phyloP scores from a whole-genome alignment of 2,329 filamentous ascomycete species.

The Penicillium italicum region DNA sequence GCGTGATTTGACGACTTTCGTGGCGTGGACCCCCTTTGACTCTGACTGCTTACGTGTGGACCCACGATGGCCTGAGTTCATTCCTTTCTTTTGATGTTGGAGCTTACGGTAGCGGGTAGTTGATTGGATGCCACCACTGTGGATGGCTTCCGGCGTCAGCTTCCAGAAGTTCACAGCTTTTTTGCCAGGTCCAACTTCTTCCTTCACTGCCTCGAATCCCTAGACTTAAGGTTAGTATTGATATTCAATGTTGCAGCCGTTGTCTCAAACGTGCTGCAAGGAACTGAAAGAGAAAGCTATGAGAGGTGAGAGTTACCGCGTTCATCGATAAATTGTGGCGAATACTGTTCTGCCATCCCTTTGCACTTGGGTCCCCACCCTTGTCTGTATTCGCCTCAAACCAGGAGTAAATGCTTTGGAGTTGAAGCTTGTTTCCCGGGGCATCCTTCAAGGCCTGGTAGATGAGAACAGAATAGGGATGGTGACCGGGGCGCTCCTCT shows the following conservation, averaged over 20 bases:
- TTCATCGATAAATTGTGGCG: constrained; percentile 97
- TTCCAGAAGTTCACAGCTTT: constrained; percentile 73
- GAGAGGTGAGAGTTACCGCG: constrained; percentile 52
- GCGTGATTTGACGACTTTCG: constrained; percentile 35
- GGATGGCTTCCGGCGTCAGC: constrained; percentile 65
- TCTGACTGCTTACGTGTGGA: constrained; percentile 42
- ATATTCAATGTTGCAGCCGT: background rate
- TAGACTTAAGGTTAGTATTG: constrained; percentile 12
- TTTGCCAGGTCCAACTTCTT: constrained; percentile 45
- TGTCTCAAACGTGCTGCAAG: constrained; percentile 4
- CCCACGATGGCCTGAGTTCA: constrained; percentile 36
- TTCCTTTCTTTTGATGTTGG: constrained; percentile 37
- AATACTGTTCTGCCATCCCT: constrained; percentile 94
- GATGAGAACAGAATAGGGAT: constrained; percentile 80
- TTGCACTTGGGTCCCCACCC: constrained; percentile 55
- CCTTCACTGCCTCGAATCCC: constrained; percentile 54
- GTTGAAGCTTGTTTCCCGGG: constrained; percentile 65
- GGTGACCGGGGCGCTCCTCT: constrained; percentile 43
- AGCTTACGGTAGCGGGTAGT: constrained; percentile 73
- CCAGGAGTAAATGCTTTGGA: constrained; percentile 89
- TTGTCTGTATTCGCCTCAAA: constrained; percentile 79
- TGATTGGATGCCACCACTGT: constrained; percentile 67
- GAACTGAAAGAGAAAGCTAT: constrained; percentile 1
- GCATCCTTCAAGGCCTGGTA: constrained; percentile 68
- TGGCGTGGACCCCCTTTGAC: constrained; percentile 41